Conservation (phyloP, 2,329 filamentous ascomycete genomes). For the Colletotrichum incanum region DNA sequence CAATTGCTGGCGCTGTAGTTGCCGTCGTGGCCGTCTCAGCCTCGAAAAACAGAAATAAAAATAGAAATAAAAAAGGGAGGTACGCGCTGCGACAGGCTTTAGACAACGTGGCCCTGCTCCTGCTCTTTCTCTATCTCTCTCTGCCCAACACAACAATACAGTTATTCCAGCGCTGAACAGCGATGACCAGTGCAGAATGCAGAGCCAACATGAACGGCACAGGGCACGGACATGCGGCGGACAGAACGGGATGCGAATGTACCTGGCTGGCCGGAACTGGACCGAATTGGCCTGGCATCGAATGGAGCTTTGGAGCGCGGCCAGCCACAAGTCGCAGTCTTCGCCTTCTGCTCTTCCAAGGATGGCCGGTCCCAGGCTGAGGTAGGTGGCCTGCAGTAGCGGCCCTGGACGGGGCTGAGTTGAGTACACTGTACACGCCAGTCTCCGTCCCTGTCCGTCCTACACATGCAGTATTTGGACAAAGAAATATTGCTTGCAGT, state of each 20-base stretch:
- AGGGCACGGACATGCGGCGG: not conserved
- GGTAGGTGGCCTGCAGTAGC: slow-evolving; percentile 2
- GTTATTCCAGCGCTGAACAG: not conserved
- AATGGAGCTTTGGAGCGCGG: not conserved
- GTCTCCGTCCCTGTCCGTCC: too few species aligned
- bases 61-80: not conserved
- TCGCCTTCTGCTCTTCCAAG: not conserved
- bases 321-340: not conserved
- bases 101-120: not conserved
- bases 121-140: not conserved
- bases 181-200: not conserved
- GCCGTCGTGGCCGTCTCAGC: not conserved
- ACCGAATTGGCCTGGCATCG: not conserved
- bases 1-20: not conserved
- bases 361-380: slow-evolving; percentile 18
- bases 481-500: not conserved
- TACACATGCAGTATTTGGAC: not conserved
- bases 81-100: not conserved
- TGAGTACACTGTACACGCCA: not conserved
- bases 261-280: not conserved
- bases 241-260: not conserved
- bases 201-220: not conserved
- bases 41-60: not conserved
- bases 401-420: slow-evolving; percentile 5
- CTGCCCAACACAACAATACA: not conserved